phyloP scores from a whole-genome alignment of 768 basidiomycete genomes.

The Russula earlei region DNA sequence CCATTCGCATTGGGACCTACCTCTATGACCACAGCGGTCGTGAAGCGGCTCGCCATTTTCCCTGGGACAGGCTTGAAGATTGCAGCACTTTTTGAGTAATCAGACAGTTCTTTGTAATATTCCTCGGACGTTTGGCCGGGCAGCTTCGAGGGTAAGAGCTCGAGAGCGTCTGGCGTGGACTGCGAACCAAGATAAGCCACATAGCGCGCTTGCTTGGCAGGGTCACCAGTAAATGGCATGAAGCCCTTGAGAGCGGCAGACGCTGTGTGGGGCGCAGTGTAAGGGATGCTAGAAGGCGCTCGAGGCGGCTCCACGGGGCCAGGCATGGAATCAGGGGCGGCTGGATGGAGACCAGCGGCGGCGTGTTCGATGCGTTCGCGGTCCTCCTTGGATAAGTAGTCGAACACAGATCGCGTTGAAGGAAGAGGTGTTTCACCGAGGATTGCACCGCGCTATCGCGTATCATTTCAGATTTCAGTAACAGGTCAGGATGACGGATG shows the following conservation, averaged over 20 bases:
- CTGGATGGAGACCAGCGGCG: constrained; percentile 25
- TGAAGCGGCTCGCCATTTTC: constrained; percentile 91
- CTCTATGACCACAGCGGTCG: constrained; percentile 67
- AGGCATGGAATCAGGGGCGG: constrained; percentile 24
- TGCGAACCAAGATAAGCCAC: constrained; percentile 71
- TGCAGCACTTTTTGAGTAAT: constrained; percentile 79
- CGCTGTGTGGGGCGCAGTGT: constrained; percentile 66
- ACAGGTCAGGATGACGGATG: too few species aligned
- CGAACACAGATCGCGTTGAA: constrained; percentile 78
- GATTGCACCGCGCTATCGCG: constrained; percentile 60
- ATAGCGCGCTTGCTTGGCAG: constrained; percentile 78
- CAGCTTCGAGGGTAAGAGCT: constrained; percentile 40
- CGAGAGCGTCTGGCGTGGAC: constrained; percentile 36
- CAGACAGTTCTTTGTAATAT: constrained; percentile 74
- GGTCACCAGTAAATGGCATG: constrained; percentile 74
- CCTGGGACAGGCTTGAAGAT: constrained; percentile 89
- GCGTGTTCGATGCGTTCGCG: constrained; percentile 72
- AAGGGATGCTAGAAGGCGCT: constrained; percentile 28
- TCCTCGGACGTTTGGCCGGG: constrained; percentile 54
- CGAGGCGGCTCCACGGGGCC: constrained; percentile 21
- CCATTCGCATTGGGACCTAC: constrained; percentile 50
- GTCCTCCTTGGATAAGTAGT: constrained; percentile 89
- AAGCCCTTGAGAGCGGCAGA: constrained; percentile 84
- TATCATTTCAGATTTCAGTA: not conserved
- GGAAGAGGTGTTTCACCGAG: constrained; percentile 76